These are phyloP conservation scores for Lablab purpureus DNA, from an alignment of 306 rosid genomes.

Conservation along the genomic window DNA sequence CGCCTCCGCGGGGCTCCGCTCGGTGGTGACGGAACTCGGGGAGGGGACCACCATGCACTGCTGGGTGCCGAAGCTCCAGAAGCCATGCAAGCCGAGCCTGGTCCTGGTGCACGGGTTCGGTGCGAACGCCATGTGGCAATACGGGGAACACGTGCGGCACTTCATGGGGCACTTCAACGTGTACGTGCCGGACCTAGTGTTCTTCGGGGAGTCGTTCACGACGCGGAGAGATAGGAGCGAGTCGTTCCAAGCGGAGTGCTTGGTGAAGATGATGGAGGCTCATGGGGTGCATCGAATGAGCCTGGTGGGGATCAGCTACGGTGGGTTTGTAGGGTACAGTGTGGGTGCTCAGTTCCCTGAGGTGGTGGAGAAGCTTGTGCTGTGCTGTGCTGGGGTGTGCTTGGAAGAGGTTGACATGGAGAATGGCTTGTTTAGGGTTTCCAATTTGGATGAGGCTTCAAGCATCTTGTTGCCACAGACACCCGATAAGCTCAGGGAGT, in stretches of 20 bases:
- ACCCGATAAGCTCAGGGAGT: conserved; percentile 66
- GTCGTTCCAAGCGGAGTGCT: conserved; percentile 64
- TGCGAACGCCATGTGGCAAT: conserved; percentile 91
- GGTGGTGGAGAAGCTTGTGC: conserved; percentile 60
- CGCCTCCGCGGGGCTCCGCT: conserved; percentile 65
- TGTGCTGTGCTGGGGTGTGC: conserved; percentile 79
- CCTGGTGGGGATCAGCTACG: conserved; percentile 82
- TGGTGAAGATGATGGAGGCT: conserved; percentile 60
- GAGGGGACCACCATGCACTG: conserved; percentile 77
- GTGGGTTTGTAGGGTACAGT: conserved; percentile 76
- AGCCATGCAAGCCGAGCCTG: conserved; percentile 55
- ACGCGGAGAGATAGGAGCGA: conserved; percentile 60
- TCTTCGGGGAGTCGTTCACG: conserved; percentile 75
- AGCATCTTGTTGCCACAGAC: conserved; percentile 75
- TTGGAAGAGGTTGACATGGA: conserved; percentile 73
- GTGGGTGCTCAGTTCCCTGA: conserved; percentile 71
- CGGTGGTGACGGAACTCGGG: conserved; percentile 57
- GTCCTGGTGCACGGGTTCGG: conserved; percentile 82
- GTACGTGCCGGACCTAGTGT: conserved; percentile 80
- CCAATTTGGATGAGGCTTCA: conserved; percentile 66
- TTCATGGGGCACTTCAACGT: conserved; percentile 60
- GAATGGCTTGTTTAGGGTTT: conserved; percentile 65
- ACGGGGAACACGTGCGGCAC: conserved; percentile 59
- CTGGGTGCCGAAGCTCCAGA: conserved; percentile 67
- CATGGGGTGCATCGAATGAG: conserved; percentile 56